These are phyloP conservation scores for Anthracocystis setariae DNA, from an alignment of 1,284 basidiomycete genomes.

Conservation along the genomic window DNA sequence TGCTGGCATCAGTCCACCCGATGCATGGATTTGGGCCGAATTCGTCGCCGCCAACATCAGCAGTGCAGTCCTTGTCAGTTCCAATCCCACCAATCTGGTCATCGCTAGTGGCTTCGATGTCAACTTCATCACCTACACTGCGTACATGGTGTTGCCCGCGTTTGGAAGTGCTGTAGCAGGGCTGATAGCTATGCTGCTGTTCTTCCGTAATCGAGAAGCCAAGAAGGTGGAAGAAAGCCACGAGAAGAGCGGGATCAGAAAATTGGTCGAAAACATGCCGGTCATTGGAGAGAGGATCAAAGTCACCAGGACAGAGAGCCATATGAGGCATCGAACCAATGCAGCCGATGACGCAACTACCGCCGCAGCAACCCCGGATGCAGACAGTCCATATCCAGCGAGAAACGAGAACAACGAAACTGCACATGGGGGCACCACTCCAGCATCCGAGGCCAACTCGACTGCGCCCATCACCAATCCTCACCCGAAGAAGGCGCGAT, in stretches of 20 bases:
- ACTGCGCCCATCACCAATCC: conserved; percentile 6
- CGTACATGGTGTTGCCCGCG: conserved; percentile 63
- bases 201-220: conserved; percentile 49
- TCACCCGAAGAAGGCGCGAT: conserved; percentile 8
- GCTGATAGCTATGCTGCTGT: conserved; percentile 49
- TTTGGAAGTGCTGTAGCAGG: conserved; percentile 53
- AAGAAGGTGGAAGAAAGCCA: conserved; percentile 4
- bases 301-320: not conserved
- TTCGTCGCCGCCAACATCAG: conserved; percentile 82
- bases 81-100: conserved; percentile 69
- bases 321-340: conserved; percentile 29
- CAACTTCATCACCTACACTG: conserved; percentile 62
- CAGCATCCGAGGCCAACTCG: conserved; percentile 20
- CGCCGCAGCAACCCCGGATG: not conserved
- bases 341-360: conserved; percentile 2
- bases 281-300: conserved; percentile 13
- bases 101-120: conserved; percentile 65
- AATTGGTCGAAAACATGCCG: conserved; percentile 36
- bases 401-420: not conserved
- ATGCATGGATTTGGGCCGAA: conserved; percentile 77
- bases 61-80: conserved; percentile 68
- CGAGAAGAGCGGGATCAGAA: conserved; percentile 23
- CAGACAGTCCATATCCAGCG: conserved; percentile 9
- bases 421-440: conserved; percentile 9
- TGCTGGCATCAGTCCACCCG: conserved; percentile 74